Base-by-base conservation (phyloP, 441 rosid genomes). In the Euphorbia celastroides region DNA sequence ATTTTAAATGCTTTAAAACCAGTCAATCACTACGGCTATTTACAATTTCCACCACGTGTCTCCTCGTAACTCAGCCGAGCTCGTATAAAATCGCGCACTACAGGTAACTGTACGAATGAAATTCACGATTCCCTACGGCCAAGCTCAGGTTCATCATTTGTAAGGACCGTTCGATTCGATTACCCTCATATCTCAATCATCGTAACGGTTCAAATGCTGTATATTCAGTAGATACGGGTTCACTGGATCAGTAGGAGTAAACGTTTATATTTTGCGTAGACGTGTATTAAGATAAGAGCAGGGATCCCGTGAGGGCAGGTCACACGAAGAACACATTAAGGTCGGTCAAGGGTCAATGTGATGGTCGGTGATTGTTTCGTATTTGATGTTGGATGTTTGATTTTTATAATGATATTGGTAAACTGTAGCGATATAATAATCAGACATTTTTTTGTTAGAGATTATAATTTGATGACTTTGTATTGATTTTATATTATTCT, bases 301-400 rank as follows among this genome's bases (percentile, higher is more conserved):
- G 1, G 5, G 57, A 30, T 55, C 57, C 55, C 32, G 23, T 12
- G 32, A 58, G 20, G 65, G 1, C 7, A 34, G 2, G 41, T 11
- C 38, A 1, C 60, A 23, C 30, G 69, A 51, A 26, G 19, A 48
- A 56, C 5, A 5, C 44, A 31, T 32, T 0, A 25, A 57, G 52
- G 12, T 2, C 5, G 19, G 9, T n/a, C 54, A 17, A 3, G 51
- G 30, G 74, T 70, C 70, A 59, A 64, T 70, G 4, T 57, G 52
- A 66, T 66, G 19, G 59, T 5, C 78, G 74, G 78, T 58, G 65
- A 57, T 64, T 62, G 17, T 48, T 38, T 2, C 44, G 12, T 3
- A 38, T 38, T 38, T 48, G 54, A 48, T 17, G 54, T 48, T 48
- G 6, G 4, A 17, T 44, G 1, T 12, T 13, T 10, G 8, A n/a